Base-by-base conservation (phyloP, 192 early-diverging fungal species). In the Backusella liffmaniae region DNA sequence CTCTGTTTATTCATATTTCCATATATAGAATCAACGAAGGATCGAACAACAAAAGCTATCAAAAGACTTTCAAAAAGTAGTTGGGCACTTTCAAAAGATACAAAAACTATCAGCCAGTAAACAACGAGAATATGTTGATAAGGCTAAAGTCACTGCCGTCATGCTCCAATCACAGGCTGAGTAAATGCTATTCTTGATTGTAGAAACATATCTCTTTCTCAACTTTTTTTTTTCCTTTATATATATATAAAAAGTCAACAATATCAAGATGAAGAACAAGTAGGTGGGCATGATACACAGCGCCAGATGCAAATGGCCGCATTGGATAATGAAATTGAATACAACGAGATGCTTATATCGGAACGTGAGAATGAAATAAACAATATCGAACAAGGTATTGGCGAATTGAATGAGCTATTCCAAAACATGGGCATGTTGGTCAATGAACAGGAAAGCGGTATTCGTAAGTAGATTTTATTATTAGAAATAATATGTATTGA, bases 321-420 rank as follows among this genome's bases (percentile, higher is more conserved):
- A 1, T 80, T 98, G 9, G 97, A 98, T 67, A 93, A 92, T 76
- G 96, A 99, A 73, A 83, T 98, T 7, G 94, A 97, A 81, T 97
- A 93, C 77, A 99, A 99, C 81, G 96, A 98, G 78, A 85, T 90
- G 3, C 79, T 99, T 39, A 99, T 99, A 77, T 88, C 88, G 9
- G 97, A 99, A 84, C 90, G 98, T n/a, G 98, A 99, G 75, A 87
- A 89, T 23, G 98, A 98, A 71, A 91, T 99, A 29, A 86, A 89
- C 51, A 93, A 93, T 56, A 97, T 99, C 74, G 97, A 98, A 81
- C 89, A 91, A 72, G 96, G 94, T 18, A 98, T 98, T 66, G 89
- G 87, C 4, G 96, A 98, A 78, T 84, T 99, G 29, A 99, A 98
- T 81, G 96, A 98, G 80, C 94, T 99, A 72, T 99, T 99, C 79